phyloP scores from a whole-genome alignment of 2,329 filamentous ascomycete species.

The Furcasterigmium sp. region DNA sequence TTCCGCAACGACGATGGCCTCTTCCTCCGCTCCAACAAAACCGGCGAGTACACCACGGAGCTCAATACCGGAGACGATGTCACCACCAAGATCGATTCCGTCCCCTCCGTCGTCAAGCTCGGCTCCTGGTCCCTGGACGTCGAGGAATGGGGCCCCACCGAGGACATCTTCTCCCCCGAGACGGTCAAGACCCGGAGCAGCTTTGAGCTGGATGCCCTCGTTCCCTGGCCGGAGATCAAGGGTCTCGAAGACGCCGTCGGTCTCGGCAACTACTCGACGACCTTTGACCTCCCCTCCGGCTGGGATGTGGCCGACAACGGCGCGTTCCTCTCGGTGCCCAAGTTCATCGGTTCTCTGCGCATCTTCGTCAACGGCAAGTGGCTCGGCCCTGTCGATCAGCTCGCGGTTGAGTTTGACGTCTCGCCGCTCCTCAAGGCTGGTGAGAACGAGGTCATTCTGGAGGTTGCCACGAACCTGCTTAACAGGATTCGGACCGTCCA shows the following conservation, averaged over 20 bases:
- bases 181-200: conserved; percentile 3
- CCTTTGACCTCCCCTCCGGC: neutral
- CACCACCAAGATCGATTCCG: conserved; percentile 2
- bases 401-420: conserved; percentile 6
- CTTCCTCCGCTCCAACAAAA: conserved; percentile 6
- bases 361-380: conserved; percentile 7
- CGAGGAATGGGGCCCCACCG: conserved; percentile 6
- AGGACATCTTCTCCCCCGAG: conserved; percentile 5
- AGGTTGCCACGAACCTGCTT: conserved; percentile 10
- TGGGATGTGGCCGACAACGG: conserved; percentile 2
- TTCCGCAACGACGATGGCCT: conserved; percentile 5
- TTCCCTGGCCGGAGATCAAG: conserved; percentile 6
- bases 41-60: conserved; percentile 2
- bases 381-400: conserved; percentile 8
- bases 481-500: conserved; percentile 7
- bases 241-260: conserved; percentile 6
- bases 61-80: conserved; percentile 3
- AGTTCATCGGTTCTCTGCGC: conserved; percentile 9
- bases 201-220: conserved; percentile 5
- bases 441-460: conserved; percentile 6
- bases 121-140: conserved; percentile 4
- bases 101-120: conserved; percentile 2
- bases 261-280: conserved; percentile 9
- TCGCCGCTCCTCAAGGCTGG: conserved; percentile 3
- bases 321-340: conserved; percentile 8